Evolutionary conservation across 192 early-diverging fungal species (phyloP), one percentile per base, ranked within the genome.

Genomic region (Cetraspora pellucida): DNA sequence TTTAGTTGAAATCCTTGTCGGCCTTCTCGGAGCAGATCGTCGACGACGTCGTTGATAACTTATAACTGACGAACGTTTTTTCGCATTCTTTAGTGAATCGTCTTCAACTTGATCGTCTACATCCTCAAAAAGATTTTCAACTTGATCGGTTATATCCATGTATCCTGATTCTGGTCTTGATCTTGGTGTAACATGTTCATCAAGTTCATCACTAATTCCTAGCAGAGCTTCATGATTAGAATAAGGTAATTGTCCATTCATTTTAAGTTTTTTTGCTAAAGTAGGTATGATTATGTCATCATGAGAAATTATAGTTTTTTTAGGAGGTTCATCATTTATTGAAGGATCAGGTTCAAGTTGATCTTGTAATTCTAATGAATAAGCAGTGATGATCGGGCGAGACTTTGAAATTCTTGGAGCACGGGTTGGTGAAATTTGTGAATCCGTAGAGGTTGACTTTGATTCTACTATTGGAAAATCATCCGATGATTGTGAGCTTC

Each of bases 221-320:
- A 65, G 30, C n/a, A 65, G 37, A n/a, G 63, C 63, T n/a, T 65
- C 63, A 65, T 65, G 63, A 65, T 65, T 65, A 37, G 6, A 7
- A 17, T 8, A 65, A 65, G 16, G 63, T 27, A 61, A 75, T 52
- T 75, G 74, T 30, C 59, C 59, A 2, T 60, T 63, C 74, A 57
- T 75, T 60, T 50, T 60, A 14, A 75, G 55, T 55, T 58, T 55
- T 16, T 75, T 75, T 23, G 74, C 74, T 16, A 75, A 21, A 49
- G 74, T 75, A 10, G 74, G 74, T 75, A 75, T 64, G 17, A 75
- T 60, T 17, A 75, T 25, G 0, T 75, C 74, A 63, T 75, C 74
- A 50, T 75, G 60, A 52, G 74, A 37, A 59, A 75, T 74, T 19
- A 45, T 75, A 10, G 21, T 2, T 50, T 46, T 61, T 63, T 17